Evolutionary conservation across 2,329 filamentous ascomycete species (phyloP).

Genomic region (Colletotrichum kahawae): DNA sequence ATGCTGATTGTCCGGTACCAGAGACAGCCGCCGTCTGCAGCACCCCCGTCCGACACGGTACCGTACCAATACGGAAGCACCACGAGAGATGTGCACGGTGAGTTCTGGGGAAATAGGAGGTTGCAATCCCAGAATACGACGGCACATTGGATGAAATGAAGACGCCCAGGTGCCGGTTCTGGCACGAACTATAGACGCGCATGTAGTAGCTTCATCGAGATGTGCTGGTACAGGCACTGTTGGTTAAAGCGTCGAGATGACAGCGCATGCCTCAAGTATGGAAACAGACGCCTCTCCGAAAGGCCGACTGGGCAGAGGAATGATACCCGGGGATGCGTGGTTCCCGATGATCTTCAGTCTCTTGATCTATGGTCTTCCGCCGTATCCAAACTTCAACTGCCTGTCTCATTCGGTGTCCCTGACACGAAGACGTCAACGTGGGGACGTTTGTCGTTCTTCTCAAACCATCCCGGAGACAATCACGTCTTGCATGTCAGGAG

Average conservation of each 20-base stretch:
- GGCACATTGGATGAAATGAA: conserved; percentile 4
- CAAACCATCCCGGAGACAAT: neutral
- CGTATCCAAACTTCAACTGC: neutral
- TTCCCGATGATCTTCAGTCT: neutral
- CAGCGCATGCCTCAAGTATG: conserved; percentile 1
- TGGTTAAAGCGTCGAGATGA: conserved; percentile 3
- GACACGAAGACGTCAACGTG: conserved; percentile 10
- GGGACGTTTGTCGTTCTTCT: conserved; percentile 11
- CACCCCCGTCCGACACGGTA: neutral
- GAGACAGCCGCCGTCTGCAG: neutral
- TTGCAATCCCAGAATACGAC: neutral
- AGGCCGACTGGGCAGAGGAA: neutral
- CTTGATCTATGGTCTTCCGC: conserved; percentile 10
- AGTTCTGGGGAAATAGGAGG: neutral
- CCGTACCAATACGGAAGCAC: neutral
- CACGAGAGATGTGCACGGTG: neutral
- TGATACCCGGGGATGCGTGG: neutral
- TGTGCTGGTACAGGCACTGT: neutral
- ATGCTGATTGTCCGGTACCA: neutral
- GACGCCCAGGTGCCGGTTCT: neutral
- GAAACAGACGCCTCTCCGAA: neutral
- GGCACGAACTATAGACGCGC: neutral
- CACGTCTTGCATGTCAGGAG: neutral
- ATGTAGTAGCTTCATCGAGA: neutral
- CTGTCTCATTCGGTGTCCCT: neutral